phyloP scores from a whole-genome alignment of 2,329 filamentous ascomycete species.

The Penicillium hordei region DNA sequence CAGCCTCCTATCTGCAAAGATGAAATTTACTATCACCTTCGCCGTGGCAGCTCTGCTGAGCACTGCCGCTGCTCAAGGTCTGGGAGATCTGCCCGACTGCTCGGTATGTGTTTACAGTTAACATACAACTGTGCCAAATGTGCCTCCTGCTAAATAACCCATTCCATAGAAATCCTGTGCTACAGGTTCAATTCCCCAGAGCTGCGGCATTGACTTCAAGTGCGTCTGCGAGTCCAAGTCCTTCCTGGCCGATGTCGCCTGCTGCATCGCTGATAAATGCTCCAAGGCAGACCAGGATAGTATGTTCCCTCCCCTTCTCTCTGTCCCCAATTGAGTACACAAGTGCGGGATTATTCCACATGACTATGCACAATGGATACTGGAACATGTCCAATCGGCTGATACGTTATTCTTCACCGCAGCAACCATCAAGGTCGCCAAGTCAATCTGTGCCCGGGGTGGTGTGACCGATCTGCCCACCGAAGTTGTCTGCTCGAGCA shows the following conservation, averaged over 20 bases:
- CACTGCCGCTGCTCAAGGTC: slow-evolving; percentile 48
- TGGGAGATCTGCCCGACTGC: slow-evolving; percentile 51
- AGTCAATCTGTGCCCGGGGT: slow-evolving; percentile 40
- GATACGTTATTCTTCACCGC: background rate
- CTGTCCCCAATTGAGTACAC: background rate
- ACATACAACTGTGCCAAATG: background rate
- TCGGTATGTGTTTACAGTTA: slow-evolving; percentile 51
- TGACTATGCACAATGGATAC: background rate
- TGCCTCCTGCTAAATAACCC: slow-evolving; percentile 5
- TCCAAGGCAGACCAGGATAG: slow-evolving; percentile 42
- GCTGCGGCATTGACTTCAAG: slow-evolving; percentile 44
- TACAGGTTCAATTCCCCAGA: slow-evolving; percentile 42
- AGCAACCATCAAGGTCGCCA: slow-evolving; percentile 40
- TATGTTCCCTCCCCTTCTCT: slow-evolving; percentile 19
- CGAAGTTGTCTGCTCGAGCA: slow-evolving; percentile 29
- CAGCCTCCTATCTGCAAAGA: slow-evolving; percentile 27
- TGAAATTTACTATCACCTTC: slow-evolving; percentile 54
- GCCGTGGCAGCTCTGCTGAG: slow-evolving; percentile 56
- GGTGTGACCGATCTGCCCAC: slow-evolving; percentile 40
- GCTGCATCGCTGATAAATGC: slow-evolving; percentile 52
- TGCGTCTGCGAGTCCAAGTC: slow-evolving; percentile 51
- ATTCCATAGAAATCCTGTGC: slow-evolving; percentile 39
- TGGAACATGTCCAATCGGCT: background rate
- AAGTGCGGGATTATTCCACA: background rate
- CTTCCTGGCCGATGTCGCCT: slow-evolving; percentile 52